These are phyloP conservation scores for Lachnellula cervina DNA, from an alignment of 2,329 filamentous ascomycete genomes.

Conservation along the genomic window DNA sequence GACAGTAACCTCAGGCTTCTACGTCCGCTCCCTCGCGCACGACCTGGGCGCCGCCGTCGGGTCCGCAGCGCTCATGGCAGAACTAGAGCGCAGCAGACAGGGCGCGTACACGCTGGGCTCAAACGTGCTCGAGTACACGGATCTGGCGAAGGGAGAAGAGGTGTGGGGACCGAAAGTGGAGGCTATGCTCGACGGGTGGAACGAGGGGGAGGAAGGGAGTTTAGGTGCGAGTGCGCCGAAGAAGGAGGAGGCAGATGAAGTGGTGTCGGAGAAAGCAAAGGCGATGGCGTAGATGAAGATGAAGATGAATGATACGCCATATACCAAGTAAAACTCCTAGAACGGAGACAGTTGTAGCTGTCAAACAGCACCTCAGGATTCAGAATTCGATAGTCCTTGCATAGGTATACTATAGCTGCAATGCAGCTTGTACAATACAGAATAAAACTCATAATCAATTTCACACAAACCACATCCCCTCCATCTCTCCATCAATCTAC, in stretches of 20 bases:
- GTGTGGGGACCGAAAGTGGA: conserved; percentile 77
- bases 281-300: no score
- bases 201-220: neutral
- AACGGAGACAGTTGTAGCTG: no score
- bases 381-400: no score
- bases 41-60: conserved; percentile 80
- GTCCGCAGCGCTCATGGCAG: conserved; percentile 81
- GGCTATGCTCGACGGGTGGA: conserved; percentile 43
- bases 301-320: no score
- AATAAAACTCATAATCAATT: no score
- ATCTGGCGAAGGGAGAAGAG: conserved; percentile 69
- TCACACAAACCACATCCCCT: no score
- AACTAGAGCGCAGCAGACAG: conserved; percentile 75
- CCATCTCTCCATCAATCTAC: no score
- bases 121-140: conserved; percentile 74
- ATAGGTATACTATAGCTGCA: no score
- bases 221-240: neutral
- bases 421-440: no score
- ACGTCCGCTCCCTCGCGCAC: conserved; percentile 89
- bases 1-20: conserved; percentile 94
- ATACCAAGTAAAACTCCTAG: no score
- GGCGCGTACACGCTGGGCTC: conserved; percentile 70
- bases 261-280: no score
- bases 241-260: neutral
- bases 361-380: no score